A percentile compares a stretch with the other conserved stretches of the same genome.
phyloP scores from a whole-genome alignment of 2,329 filamentous ascomycete genomes.

The Scytalidium sp. region DNA sequence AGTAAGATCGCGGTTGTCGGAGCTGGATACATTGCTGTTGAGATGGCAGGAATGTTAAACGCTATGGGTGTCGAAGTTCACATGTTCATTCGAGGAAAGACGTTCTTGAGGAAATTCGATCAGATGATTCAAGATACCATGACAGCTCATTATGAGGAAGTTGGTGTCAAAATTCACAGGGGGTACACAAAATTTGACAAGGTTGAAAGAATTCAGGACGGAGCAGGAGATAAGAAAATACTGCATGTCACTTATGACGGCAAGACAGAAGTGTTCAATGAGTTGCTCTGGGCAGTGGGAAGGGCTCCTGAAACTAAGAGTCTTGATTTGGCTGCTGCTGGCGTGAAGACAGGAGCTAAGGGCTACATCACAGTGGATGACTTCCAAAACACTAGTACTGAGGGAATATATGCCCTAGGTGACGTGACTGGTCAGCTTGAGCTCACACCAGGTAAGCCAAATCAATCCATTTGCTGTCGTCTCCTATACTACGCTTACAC shows the following conservation, averaged over 20 bases:
- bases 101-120: conserved; percentile 47
- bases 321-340: conserved; percentile 36
- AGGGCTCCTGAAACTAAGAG: conserved; percentile 40
- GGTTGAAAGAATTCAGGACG: conserved; percentile 28
- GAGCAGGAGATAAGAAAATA: conserved; percentile 37
- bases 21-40: conserved; percentile 48
- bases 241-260: conserved; percentile 40
- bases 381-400: conserved; percentile 45
- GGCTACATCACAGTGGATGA: conserved; percentile 44
- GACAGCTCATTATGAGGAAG: conserved; percentile 46
- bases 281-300: conserved; percentile 48
- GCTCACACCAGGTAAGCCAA: conserved; percentile 45
- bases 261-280: conserved; percentile 41
- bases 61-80: conserved; percentile 46
- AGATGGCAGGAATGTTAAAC: conserved; percentile 47
- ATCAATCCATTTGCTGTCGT: too few species aligned
- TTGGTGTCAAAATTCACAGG: conserved; percentile 44
- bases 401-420: conserved; percentile 46
- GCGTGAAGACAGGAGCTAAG: conserved; percentile 35
- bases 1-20: conserved; percentile 47
- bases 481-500: too few species aligned
- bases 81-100: conserved; percentile 46
- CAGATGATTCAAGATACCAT: conserved; percentile 49
- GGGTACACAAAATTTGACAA: conserved; percentile 43
- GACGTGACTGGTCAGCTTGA: conserved; percentile 49